phyloP scores from a whole-genome alignment of 176 grass and related monocot species.

The Oryza longistaminata region DNA sequence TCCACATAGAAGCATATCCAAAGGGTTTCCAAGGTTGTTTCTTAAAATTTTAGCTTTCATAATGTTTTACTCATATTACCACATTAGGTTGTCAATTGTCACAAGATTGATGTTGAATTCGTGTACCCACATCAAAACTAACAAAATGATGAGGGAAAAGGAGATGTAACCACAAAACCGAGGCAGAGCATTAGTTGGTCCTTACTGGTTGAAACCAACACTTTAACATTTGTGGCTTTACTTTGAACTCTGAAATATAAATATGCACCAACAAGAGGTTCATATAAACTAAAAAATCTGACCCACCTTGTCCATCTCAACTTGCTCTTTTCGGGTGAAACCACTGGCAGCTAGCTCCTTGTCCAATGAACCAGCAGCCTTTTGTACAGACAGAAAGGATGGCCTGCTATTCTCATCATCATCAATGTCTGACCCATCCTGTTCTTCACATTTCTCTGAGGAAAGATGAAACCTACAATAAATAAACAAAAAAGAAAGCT shows the following conservation, averaged over 20 bases:
- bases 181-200: not conserved
- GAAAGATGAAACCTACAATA: slow-evolving; percentile 67
- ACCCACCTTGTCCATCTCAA: slow-evolving; percentile 76
- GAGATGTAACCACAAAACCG: not conserved
- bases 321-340: slow-evolving; percentile 86
- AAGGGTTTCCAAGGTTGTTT: not conserved
- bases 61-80: not conserved
- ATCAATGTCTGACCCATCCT: slow-evolving; percentile 44
- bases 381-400: slow-evolving; percentile 70
- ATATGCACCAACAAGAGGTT: not conserved
- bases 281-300: not conserved
- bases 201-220: not conserved
- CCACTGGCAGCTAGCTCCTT: slow-evolving; percentile 87
- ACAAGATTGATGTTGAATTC: not conserved
- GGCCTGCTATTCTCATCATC: slow-evolving; percentile 61
- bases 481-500: slow-evolving; percentile 32
- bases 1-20: not conserved
- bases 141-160: not conserved
- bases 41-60: not conserved
- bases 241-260: not conserved
- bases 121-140: not conserved
- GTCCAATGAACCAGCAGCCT: slow-evolving; percentile 65
- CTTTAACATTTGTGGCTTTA: not conserved
- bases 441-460: slow-evolving; percentile 60
- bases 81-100: not conserved